Evolutionary conservation across 2,329 filamentous ascomycete genomes (phyloP).

Genomic region (Fusarium xylarioides): DNA sequence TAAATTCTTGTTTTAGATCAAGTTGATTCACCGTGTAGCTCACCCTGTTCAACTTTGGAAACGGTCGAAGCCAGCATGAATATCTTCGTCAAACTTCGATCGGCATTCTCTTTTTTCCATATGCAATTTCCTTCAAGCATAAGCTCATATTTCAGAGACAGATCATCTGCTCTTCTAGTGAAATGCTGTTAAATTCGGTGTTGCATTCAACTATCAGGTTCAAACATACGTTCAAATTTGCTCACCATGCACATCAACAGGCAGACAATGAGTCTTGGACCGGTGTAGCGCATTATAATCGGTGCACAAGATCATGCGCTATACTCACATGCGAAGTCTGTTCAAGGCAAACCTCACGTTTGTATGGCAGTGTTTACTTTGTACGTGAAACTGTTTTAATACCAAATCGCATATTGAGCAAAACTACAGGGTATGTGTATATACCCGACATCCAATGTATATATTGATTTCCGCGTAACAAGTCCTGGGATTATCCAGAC

Average conservation of each 20-base stretch:
- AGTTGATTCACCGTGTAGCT: not conserved
- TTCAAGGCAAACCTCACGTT: not conserved
- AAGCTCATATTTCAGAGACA: not conserved
- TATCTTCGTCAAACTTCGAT: not conserved
- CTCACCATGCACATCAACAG: not conserved
- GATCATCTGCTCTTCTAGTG: not conserved
- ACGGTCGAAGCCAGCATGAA: not conserved
- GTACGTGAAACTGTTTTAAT: not conserved
- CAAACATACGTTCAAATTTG: not conserved
- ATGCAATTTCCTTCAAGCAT: not conserved
- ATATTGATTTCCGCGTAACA: not conserved
- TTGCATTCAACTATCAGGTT: too few relatives aligned
- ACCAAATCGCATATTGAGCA: not conserved
- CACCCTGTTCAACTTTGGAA: not conserved
- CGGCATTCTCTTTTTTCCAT: not conserved
- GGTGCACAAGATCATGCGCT: not conserved
- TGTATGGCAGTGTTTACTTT: not conserved
- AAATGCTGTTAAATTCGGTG: not conserved
- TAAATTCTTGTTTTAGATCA: conserved; percentile 5
- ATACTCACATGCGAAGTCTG: not conserved
- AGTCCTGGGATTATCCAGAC: not conserved
- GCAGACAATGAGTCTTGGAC: not conserved
- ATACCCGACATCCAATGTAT: not conserved
- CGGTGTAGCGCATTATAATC: not conserved
- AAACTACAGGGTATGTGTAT: not conserved